These are phyloP conservation scores for Solanum hybrid DNA, from an alignment of 305 asterid species.

Conservation along the genomic window DNA sequence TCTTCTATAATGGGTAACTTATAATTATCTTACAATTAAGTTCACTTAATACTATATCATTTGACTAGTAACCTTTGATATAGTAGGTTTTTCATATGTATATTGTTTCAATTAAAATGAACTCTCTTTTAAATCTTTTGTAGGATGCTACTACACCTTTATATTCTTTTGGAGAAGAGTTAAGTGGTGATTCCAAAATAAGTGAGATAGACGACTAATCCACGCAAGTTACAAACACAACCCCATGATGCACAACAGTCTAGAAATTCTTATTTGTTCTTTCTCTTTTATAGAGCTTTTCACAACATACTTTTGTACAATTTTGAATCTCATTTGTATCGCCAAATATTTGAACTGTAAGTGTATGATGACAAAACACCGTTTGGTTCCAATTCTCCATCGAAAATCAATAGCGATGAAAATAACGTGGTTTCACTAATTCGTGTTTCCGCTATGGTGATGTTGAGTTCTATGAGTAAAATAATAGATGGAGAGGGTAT, in stretches of 20 bases:
- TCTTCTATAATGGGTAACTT: no score
- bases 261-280: not conserved
- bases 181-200: no score
- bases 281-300: no score
- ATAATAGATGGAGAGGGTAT: not conserved
- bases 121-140: no score
- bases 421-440: not conserved
- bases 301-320: not conserved
- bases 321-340: not conserved
- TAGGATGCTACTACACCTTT: no score
- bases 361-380: not conserved
- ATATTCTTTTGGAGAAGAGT: no score
- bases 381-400: not conserved
- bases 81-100: no score
- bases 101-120: no score
- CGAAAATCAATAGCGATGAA: not conserved
- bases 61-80: no score
- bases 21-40: no score
- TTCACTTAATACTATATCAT: no score
- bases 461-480: not conserved
- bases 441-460: not conserved
- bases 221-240: not conserved
- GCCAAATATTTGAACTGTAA: not conserved
- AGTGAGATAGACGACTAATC: not conserved
- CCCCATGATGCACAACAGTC: not conserved